Evolutionary conservation across 2,329 filamentous ascomycete species (phyloP).

Genomic region (Penicillium decumbens): DNA sequence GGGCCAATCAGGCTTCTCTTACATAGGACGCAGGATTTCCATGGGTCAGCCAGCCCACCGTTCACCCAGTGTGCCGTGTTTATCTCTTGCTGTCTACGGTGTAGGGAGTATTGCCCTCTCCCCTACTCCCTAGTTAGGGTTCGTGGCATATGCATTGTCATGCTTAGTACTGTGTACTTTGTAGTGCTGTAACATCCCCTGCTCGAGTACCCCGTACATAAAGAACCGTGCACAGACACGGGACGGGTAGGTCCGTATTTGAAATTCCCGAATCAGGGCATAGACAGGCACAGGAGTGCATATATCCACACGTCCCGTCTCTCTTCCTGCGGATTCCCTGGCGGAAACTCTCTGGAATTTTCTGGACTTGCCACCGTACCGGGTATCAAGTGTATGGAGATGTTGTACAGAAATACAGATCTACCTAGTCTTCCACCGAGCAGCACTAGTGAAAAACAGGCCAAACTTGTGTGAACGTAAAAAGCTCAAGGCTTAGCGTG

Average conservation of each 20-base stretch:
- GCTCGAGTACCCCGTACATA: background rate
- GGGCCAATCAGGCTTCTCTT: background rate
- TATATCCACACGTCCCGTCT: background rate
- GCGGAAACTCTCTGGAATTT: conserved; percentile 4
- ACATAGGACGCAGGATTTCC: background rate
- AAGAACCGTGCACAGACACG: conserved; percentile 15
- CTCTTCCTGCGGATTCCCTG: background rate
- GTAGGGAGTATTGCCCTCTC: no score
- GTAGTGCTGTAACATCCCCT: background rate
- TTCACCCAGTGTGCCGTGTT: conserved; percentile 11
- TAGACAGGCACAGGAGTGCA: background rate
- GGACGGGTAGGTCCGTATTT: conserved; percentile 13
- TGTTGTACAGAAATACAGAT: background rate
- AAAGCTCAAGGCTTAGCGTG: conserved; percentile 2
- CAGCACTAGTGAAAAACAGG: background rate
- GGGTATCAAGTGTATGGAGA: background rate
- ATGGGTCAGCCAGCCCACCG: conserved; percentile 18
- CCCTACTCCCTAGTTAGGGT: no score
- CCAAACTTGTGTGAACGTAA: background rate
- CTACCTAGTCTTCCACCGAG: background rate
- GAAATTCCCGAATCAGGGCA: conserved; percentile 1
- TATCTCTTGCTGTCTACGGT: background rate
- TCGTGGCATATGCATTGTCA: no score
- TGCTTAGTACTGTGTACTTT: background rate
- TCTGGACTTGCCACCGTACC: conserved; percentile 2